A percentile compares a stretch with the other conserved stretches of the same genome.
Evolutionary conservation across 352 stramenopile genomes (phyloP).

Genomic region (Phytophthora citricola): DNA sequence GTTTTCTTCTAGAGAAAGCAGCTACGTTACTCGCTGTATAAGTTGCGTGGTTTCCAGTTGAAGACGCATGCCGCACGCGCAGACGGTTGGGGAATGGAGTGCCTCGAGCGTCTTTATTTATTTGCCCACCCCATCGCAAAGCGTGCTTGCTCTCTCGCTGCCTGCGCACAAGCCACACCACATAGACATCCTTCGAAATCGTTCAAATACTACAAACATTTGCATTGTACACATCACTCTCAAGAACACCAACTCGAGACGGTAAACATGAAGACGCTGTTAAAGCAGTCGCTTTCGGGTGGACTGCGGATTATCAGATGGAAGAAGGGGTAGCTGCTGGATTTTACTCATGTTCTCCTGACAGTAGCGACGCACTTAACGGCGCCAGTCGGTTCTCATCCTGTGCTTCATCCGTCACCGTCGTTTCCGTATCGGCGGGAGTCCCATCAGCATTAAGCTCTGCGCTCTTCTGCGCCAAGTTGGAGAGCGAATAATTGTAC

Average conservation of each 20-base stretch:
- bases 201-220: slow-evolving; percentile 17
- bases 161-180: slow-evolving; percentile 14
- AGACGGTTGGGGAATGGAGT: slow-evolving; percentile 32
- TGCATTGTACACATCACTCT: slow-evolving; percentile 7
- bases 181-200: slow-evolving; percentile 28
- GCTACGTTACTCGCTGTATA: neutral
- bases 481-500: slow-evolving; percentile 75
- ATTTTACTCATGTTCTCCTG: slow-evolving; percentile 63
- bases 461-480: slow-evolving; percentile 56
- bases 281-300: slow-evolving; percentile 16
- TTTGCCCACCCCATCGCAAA: slow-evolving; percentile 36
- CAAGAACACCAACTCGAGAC: neutral
- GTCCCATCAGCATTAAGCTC: slow-evolving; percentile 49
- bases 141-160: slow-evolving; percentile 21
- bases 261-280: slow-evolving; percentile 19
- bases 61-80: slow-evolving; percentile 29
- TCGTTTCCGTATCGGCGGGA: slow-evolving; percentile 18
- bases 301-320: slow-evolving; percentile 36
- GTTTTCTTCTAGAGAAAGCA: slow-evolving; percentile 65
- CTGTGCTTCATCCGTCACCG: slow-evolving; percentile 28
- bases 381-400: slow-evolving; percentile 57
- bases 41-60: slow-evolving; percentile 4
- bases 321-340: slow-evolving; percentile 16
- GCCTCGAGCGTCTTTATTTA: slow-evolving; percentile 38
- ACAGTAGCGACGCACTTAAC: slow-evolving; percentile 54